phyloP scores from a whole-genome alignment of 768 basidiomycete genomes.

The Austroboletus eburneus region DNA sequence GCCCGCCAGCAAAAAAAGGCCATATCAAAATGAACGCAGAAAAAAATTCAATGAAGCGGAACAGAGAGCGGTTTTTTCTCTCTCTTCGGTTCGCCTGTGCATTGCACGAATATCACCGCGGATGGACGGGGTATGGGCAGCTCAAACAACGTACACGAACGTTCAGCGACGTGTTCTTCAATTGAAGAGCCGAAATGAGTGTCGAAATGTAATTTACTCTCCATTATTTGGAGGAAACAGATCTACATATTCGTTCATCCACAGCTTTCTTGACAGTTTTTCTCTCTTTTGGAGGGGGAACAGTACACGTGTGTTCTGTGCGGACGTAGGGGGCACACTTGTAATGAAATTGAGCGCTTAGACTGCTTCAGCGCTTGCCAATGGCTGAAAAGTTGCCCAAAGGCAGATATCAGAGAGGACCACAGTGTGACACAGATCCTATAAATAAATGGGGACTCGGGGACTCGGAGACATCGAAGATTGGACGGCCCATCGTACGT shows the following conservation, averaged over 20 bases:
- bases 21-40: conserved; percentile 1
- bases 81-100: conserved; percentile 9
- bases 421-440: no score
- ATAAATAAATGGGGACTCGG: no score
- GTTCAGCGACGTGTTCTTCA: conserved; percentile 23
- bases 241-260: conserved; percentile 6
- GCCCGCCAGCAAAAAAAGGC: neutral
- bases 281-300: no score
- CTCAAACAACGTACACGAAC: conserved; percentile 6
- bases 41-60: neutral
- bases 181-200: conserved; percentile 1
- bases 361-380: no score
- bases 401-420: no score
- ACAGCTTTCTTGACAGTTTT: neutral
- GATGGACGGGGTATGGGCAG: neutral
- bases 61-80: conserved; percentile 6
- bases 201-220: conserved; percentile 4
- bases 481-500: no score
- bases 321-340: no score
- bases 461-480: no score
- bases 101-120: conserved; percentile 11
- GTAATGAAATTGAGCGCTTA: no score
- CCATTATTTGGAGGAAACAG: neutral
- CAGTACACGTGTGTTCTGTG: no score
- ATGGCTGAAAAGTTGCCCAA: no score